Evolutionary conservation across 2,329 filamentous ascomycete species (phyloP).

Genomic region (Fusarium sacchari): DNA sequence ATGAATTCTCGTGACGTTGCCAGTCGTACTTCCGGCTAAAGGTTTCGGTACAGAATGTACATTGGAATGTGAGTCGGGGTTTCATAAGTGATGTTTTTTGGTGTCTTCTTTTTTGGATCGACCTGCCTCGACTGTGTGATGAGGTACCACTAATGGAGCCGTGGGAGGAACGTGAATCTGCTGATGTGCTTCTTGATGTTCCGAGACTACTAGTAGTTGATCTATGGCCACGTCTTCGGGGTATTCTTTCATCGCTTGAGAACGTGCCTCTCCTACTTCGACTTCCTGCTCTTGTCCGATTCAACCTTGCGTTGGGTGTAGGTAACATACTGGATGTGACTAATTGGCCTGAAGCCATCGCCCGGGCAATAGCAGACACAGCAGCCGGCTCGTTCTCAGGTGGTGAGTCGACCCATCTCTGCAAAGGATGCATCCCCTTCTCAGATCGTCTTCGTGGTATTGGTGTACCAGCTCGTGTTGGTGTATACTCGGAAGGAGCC

Average conservation of each 20-base stretch:
- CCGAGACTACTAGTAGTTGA: conserved; percentile 27
- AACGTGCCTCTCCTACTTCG: conserved; percentile 23
- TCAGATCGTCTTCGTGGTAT: conserved; percentile 43
- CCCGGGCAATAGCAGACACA: conserved; percentile 45
- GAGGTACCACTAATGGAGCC: conserved; percentile 19
- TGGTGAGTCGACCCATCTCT: conserved; percentile 49
- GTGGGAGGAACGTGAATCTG: conserved; percentile 24
- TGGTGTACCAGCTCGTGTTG: conserved; percentile 64
- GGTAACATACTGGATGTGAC: conserved; percentile 1
- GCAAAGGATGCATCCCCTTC: conserved; percentile 39
- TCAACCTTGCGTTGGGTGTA: conserved; percentile 51
- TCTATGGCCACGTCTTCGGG: conserved; percentile 8
- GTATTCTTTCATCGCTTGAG: conserved; percentile 16
- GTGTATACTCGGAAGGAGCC: conserved; percentile 25
- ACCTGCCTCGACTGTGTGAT: conserved; percentile 8
- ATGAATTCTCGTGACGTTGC: conserved; percentile 61
- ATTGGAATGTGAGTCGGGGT: conserved; percentile 47
- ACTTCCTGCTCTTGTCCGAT: conserved; percentile 46
- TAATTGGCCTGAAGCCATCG: conserved; percentile 35
- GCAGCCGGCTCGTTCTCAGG: conserved; percentile 48
- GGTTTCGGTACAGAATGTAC: conserved; percentile 58
- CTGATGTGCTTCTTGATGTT: conserved; percentile 32
- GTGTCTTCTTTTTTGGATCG: conserved; percentile 9
- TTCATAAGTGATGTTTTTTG: conserved; percentile 14
- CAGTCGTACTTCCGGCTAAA: conserved; percentile 58